These are phyloP conservation scores for Arabidopsis hybrid DNA, from an alignment of 441 rosid genomes.

Conservation along the genomic window DNA sequence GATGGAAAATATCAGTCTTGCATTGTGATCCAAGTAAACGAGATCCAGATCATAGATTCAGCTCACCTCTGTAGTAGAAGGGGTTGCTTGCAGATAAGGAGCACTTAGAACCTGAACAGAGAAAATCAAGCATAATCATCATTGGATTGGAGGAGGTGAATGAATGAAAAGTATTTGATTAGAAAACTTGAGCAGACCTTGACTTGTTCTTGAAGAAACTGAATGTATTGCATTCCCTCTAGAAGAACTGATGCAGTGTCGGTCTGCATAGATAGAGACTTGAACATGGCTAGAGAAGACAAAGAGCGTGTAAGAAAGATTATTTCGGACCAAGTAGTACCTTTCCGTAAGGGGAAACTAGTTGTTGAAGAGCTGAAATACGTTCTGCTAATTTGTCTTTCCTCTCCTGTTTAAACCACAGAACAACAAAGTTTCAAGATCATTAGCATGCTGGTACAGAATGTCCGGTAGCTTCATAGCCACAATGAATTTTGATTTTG, in stretches of 20 bases:
- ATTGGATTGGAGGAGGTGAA: not conserved
- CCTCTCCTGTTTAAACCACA: slow-evolving; percentile 64
- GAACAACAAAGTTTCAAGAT: slow-evolving; percentile 25
- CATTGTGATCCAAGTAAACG: not conserved
- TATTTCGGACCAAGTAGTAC: slow-evolving; percentile 46
- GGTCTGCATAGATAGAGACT: slow-evolving; percentile 58
- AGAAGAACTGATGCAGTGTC: slow-evolving; percentile 95
- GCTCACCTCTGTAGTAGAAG: slow-evolving; percentile 61
- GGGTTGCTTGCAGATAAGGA: slow-evolving; percentile 77
- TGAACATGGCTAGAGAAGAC: slow-evolving; percentile 13
- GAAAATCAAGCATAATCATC: not conserved
- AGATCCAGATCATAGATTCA: not conserved
- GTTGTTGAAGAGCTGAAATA: slow-evolving; percentile 85
- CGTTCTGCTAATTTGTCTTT: slow-evolving; percentile 91
- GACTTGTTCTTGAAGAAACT: slow-evolving; percentile 96
- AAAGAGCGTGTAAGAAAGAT: not conserved
- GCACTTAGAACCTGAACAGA: slow-evolving; percentile 81
- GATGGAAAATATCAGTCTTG: not conserved
- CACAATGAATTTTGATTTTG: not conserved
- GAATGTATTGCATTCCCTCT: slow-evolving; percentile 91
- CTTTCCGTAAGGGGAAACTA: slow-evolving; percentile 98
- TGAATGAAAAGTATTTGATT: not conserved
- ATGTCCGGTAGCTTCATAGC: not conserved
- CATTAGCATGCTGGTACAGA: slow-evolving; percentile 1
- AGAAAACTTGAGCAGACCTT: slow-evolving; percentile 53